Conservation (phyloP, 257 asterid genomes). For the Scutellaria minor region DNA sequence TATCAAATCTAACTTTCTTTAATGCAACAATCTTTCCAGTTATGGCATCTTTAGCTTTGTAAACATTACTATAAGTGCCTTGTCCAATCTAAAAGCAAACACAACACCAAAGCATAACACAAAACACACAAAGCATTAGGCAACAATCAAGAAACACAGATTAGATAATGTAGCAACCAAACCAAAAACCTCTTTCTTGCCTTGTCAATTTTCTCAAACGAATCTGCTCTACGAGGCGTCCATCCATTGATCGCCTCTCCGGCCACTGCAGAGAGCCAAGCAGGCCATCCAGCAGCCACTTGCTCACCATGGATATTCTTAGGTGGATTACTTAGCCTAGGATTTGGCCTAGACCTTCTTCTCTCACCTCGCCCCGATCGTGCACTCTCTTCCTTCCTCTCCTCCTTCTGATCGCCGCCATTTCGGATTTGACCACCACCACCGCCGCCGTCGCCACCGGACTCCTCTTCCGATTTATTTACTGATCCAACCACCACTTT, state of each 20-base stretch:
- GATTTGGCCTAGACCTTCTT: conserved; percentile 79
- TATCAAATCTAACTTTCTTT: conserved; percentile 88
- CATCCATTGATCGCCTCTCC: conserved; percentile 90
- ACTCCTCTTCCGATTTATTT: conserved; percentile 47
- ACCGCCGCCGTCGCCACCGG: conserved; percentile 40
- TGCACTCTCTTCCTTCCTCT: conserved; percentile 47
- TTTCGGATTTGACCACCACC: conserved; percentile 52
- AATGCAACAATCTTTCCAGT: conserved; percentile 74
- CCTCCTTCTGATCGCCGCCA: conserved; percentile 59
- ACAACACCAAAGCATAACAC: conserved; percentile 13
- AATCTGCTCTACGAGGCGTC: conserved; percentile 89
- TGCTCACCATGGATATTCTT: conserved; percentile 83
- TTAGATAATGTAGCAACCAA: conserved; percentile 21
- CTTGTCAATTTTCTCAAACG: conserved; percentile 84
- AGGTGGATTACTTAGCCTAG: conserved; percentile 82
- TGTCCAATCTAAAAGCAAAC: conserved; percentile 72
- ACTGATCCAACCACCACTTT: conserved; percentile 55
- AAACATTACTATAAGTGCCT: conserved; percentile 88
- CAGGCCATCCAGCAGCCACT: conserved; percentile 95
- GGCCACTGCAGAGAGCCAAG: conserved; percentile 88
- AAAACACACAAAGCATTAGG: conserved; percentile 31
- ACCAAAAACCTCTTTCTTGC: conserved; percentile 44
- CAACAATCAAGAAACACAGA: conserved; percentile 17
- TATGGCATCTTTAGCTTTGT: conserved; percentile 79
- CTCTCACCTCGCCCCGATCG: conserved; percentile 58